These are phyloP conservation scores for Vaccinium macrocarpon DNA, from an alignment of 148 eudicot species.

Conservation along the genomic window DNA sequence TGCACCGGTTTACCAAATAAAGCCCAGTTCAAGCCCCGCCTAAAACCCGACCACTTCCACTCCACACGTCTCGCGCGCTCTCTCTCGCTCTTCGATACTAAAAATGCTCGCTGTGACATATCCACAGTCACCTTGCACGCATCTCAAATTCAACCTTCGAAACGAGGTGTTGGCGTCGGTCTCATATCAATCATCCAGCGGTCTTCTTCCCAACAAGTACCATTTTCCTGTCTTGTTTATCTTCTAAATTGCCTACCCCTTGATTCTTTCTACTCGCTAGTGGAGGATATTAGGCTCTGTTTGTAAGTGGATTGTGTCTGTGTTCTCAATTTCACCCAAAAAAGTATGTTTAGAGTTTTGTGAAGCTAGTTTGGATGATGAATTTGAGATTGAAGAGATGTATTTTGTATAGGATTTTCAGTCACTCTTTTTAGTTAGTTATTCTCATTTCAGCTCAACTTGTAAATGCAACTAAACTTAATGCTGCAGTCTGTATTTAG, in stretches of 20 bases:
- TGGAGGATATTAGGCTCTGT: background rate
- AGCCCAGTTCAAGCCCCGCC: background rate
- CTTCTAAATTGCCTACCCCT: background rate
- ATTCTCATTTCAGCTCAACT: background rate
- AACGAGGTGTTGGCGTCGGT: slow-evolving; percentile 23
- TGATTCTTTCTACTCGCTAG: background rate
- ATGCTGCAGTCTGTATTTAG: background rate
- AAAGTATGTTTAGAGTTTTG: background rate
- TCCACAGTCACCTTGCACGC: slow-evolving; percentile 17
- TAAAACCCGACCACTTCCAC: background rate
- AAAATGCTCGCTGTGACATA: slow-evolving; percentile 21
- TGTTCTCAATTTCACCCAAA: background rate
- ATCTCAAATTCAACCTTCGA: slow-evolving; percentile 6
- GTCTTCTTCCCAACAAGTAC: slow-evolving; percentile 32
- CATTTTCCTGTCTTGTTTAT: background rate
- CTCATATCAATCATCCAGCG: slow-evolving; percentile 29
- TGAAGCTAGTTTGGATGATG: background rate
- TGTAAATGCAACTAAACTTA: background rate
- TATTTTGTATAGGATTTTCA: background rate
- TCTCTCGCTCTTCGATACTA: background rate
- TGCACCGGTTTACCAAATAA: no score
- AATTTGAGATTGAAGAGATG: background rate
- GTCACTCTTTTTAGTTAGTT: background rate
- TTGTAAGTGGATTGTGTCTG: background rate
- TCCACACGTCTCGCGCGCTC: background rate